Percentiles rank a stretch among this genome's conserved stretches.
phyloP scores from a whole-genome alignment of 2,329 filamentous ascomycete species.

The Septoria linicola region DNA sequence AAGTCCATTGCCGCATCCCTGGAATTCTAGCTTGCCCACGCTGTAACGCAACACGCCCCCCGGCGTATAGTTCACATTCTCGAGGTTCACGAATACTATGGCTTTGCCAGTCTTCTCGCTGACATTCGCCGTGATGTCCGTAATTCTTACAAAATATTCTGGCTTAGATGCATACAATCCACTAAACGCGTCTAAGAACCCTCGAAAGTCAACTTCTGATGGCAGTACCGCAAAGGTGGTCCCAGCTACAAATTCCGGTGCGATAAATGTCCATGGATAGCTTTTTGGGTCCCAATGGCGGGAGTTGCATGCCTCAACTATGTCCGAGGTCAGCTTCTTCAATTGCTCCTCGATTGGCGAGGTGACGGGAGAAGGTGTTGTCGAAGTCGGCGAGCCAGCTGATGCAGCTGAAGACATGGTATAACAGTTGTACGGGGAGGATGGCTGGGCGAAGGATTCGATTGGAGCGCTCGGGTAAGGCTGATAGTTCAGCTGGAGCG shows the following conservation, averaged over 20 bases:
- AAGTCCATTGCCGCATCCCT: conserved; percentile 8
- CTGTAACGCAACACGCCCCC: conserved; percentile 10
- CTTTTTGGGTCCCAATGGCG: conserved; percentile 3
- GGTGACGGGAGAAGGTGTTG: conserved; percentile 1
- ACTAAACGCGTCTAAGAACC: conserved; percentile 2
- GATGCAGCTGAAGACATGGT: conserved; percentile 11
- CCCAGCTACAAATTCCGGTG: conserved; percentile 2
- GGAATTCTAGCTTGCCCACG: conserved; percentile 7
- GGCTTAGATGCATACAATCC: neutral
- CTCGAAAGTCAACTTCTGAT: conserved; percentile 7
- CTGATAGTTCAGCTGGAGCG: neutral
- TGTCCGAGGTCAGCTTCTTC: conserved; percentile 8
- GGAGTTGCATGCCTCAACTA: conserved; percentile 5
- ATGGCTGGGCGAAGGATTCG: conserved; percentile 10
- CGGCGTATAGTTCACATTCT: conserved; percentile 13
- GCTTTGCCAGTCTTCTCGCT: conserved; percentile 11
- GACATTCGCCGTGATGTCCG: conserved; percentile 10
- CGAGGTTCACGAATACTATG: conserved; percentile 4
- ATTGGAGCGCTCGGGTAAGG: neutral
- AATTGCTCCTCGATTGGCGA: conserved; percentile 7
- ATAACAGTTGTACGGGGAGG: conserved; percentile 1
- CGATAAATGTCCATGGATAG: conserved; percentile 7
- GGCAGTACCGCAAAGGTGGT: conserved; percentile 8
- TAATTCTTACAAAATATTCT: neutral
- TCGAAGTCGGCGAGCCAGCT: conserved; percentile 2